Evolutionary conservation across 202 grass and related monocot genomes (phyloP), one percentile per base, ranked within the genome.

Genomic region (Setaria viridis): DNA sequence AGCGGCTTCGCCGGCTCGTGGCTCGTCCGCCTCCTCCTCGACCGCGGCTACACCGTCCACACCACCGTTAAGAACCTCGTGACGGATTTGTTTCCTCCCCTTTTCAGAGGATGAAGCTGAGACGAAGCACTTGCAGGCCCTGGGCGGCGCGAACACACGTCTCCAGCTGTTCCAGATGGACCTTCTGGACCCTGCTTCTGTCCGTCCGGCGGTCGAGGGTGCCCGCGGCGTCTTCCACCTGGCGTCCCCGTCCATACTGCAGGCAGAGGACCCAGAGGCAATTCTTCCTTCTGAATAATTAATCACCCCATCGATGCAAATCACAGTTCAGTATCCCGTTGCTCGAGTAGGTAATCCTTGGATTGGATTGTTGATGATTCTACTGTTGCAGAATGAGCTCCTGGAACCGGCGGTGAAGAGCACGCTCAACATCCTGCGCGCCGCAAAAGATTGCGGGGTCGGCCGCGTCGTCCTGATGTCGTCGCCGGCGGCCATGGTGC

Each of bases 1-100:
- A 97, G 92, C 69, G 95, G 95, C 6, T 98, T 95, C 89, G 90
- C 95, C 77, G 93, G 93, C 15, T 98, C 95, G 0, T 95, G 89
- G 91, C 72, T 98, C 13, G 89, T 95, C n/a, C 87, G 89, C 19
- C 84, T 85, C 68, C 95, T 98, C 67, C 95, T 95, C 74, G 87
- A 57, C 17, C 93, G 85, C 33, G 91, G 93, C 80, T 98, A 93
- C 93, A 81, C 85, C 43, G 93, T 98, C 79, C 93, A 98, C 51
- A 91, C 89, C 84, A 97, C 94, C 70, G 94, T 94, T 84, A 85
- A 84, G 80, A 91, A 90, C 54, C 81, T 97, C 59, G 2, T 30
- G 32, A 12, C 3, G 59, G 59, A 62, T 30, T 5, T 12, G 39
- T 41, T 12, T 4, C 20, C 9, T 2, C 25, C 59, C 1, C 32